Evolutionary conservation across 2,329 filamentous ascomycete species (phyloP).

Genomic region (Fusarium sp.): DNA sequence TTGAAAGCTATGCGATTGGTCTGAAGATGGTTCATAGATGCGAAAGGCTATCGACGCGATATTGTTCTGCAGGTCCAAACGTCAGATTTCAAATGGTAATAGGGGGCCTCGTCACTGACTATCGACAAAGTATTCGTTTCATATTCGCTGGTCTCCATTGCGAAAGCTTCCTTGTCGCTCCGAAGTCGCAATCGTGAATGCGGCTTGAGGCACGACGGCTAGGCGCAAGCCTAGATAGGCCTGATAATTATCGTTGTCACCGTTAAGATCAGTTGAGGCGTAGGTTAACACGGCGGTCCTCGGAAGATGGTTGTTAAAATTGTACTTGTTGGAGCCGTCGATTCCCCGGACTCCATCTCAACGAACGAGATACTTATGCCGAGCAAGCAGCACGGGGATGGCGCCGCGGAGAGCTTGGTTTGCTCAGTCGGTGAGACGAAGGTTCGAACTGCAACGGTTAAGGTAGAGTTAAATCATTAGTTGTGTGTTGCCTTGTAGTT

Average conservation of each 20-base stretch:
- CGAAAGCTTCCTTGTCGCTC: slow-evolving; percentile 54
- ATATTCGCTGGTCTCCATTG: slow-evolving; percentile 73
- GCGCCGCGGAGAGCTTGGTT: slow-evolving; percentile 36
- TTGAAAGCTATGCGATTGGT: slow-evolving; percentile 59
- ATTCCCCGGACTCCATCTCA: slow-evolving; percentile 56
- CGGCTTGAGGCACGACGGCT: slow-evolving; percentile 43
- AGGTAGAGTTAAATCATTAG: slow-evolving; percentile 29
- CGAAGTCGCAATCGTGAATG: slow-evolving; percentile 45
- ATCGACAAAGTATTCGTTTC: slow-evolving; percentile 71
- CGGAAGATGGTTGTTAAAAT: slow-evolving; percentile 34
- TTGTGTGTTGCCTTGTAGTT: slow-evolving; percentile 5
- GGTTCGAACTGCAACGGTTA: background rate
- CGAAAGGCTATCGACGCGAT: slow-evolving; percentile 67
- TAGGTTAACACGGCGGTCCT: slow-evolving; percentile 28
- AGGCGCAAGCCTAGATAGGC: slow-evolving; percentile 36
- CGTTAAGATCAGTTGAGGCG: slow-evolving; percentile 8
- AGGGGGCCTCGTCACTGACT: slow-evolving; percentile 51
- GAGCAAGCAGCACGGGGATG: slow-evolving; percentile 40
- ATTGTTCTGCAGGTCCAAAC: slow-evolving; percentile 60
- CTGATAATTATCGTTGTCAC: slow-evolving; percentile 9
- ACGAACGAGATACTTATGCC: slow-evolving; percentile 45
- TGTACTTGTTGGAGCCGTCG: slow-evolving; percentile 38
- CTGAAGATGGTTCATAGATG: slow-evolving; percentile 63
- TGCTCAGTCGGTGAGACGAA: slow-evolving; percentile 12
- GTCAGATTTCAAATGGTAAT: slow-evolving; percentile 23